Conservation (phyloP, 2,329 filamentous ascomycete species). For the Talaromyces islandicus region DNA sequence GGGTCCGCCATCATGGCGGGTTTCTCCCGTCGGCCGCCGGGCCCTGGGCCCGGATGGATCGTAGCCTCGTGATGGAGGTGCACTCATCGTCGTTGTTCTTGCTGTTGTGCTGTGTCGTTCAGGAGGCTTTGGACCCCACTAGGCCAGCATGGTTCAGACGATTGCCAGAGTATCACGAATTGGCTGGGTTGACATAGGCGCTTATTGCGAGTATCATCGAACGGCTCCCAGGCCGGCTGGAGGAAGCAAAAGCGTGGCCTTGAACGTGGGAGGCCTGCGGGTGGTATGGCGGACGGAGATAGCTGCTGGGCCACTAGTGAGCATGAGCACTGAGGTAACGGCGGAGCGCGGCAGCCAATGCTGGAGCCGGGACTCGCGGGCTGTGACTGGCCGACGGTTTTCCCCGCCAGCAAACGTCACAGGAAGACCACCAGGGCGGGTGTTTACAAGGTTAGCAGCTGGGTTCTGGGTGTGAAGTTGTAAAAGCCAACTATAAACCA, state of each 20-base stretch:
- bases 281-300: not conserved
- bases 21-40: constrained; percentile 24
- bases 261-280: not conserved
- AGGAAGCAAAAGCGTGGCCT: not conserved
- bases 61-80: constrained; percentile 29
- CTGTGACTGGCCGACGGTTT: not conserved
- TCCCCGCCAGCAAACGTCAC: not conserved
- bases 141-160: constrained; percentile 7
- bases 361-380: not conserved
- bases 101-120: constrained; percentile 19
- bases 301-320: not conserved
- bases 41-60: constrained; percentile 23
- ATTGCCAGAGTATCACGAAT: not conserved
- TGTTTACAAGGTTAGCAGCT: not conserved
- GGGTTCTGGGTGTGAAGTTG: not conserved
- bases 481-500: not conserved
- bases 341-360: not conserved
- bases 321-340: not conserved
- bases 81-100: constrained; percentile 27
- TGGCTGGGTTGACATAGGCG: not conserved
- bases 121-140: constrained; percentile 21
- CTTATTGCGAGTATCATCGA: not conserved
- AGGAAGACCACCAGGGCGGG: not conserved
- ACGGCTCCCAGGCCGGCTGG: constrained; percentile 9
- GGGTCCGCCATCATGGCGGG: constrained; percentile 24